phyloP scores from a whole-genome alignment of 192 early-diverging fungal species.

The Umbelopsis isabellina region DNA sequence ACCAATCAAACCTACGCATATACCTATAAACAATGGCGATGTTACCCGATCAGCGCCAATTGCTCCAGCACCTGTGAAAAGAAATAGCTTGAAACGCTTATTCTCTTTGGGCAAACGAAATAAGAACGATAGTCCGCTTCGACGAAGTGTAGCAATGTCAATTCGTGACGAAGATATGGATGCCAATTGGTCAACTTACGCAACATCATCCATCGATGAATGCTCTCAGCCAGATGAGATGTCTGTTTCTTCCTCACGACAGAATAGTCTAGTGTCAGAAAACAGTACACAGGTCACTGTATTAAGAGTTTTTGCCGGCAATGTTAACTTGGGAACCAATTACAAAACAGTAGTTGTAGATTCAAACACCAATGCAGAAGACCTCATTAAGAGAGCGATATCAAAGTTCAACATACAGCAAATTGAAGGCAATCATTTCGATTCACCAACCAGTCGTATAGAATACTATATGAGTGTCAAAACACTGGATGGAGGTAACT shows the following conservation, averaged over 20 bases:
- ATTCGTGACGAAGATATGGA: slow-evolving; percentile 15
- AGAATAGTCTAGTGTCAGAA: background rate
- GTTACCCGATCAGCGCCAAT: background rate
- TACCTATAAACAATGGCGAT: background rate
- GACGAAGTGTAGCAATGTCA: slow-evolving; percentile 4
- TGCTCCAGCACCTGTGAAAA: background rate
- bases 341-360: slow-evolving; percentile 58
- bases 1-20: slow-evolving; percentile 9
- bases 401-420: slow-evolving; percentile 56
- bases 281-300: slow-evolving; percentile 46
- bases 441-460: slow-evolving; percentile 26
- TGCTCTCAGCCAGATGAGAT: slow-evolving; percentile 1
- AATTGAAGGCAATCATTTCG: slow-evolving; percentile 39
- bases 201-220: slow-evolving; percentile 7
- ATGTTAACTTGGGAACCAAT: slow-evolving; percentile 56
- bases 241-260: background rate
- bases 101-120: slow-evolving; percentile 1
- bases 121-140: background rate
- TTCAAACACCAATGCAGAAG: slow-evolving; percentile 45
- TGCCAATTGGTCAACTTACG: slow-evolving; percentile 2
- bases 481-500: slow-evolving; percentile 53
- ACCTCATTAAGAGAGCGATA: slow-evolving; percentile 54
- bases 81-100: background rate
- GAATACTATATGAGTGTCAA: slow-evolving; percentile 58
- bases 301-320: slow-evolving; percentile 58